A percentile compares a stretch with the other conserved stretches of the same genome.
Evolutionary conservation across 2,329 filamentous ascomycete genomes (phyloP).

Genomic region (Epichloe sylvatica): DNA sequence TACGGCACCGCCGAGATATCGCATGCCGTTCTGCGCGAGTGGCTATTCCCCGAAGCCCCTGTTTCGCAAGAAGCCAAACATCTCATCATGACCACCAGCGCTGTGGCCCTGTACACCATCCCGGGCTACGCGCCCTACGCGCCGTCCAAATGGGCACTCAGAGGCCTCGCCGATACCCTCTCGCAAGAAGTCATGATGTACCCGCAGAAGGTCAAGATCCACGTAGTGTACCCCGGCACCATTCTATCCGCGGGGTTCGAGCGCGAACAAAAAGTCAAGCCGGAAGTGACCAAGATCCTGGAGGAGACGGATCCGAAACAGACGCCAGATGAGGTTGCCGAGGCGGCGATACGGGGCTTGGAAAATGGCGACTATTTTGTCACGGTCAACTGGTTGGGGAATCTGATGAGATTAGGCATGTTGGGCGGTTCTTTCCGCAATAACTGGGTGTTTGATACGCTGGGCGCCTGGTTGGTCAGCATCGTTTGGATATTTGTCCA

Average conservation of each 20-base stretch:
- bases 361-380: slow-evolving; percentile 72
- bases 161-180: slow-evolving; percentile 69
- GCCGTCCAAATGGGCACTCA: slow-evolving; percentile 73
- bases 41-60: slow-evolving; percentile 43
- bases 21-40: slow-evolving; percentile 61
- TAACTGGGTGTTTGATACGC: slow-evolving; percentile 44
- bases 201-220: slow-evolving; percentile 66
- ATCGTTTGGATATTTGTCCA: slow-evolving; percentile 46
- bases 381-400: slow-evolving; percentile 58
- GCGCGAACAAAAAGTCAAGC: slow-evolving; percentile 66
- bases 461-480: slow-evolving; percentile 38
- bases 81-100: slow-evolving; percentile 75
- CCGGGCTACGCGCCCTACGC: slow-evolving; percentile 73
- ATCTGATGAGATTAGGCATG: slow-evolving; percentile 51
- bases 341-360: slow-evolving; percentile 53
- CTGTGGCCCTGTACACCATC: slow-evolving; percentile 60
- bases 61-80: slow-evolving; percentile 47
- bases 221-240: slow-evolving; percentile 71
- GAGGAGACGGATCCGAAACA: slow-evolving; percentile 72
- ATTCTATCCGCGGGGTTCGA: slow-evolving; percentile 66
- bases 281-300: slow-evolving; percentile 60
- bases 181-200: slow-evolving; percentile 78
- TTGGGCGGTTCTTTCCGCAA: slow-evolving; percentile 44
- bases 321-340: slow-evolving; percentile 64
- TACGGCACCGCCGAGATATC: slow-evolving; percentile 78